phyloP scores from a whole-genome alignment of 2,329 filamentous ascomycete species.

The Cladosporium velox region DNA sequence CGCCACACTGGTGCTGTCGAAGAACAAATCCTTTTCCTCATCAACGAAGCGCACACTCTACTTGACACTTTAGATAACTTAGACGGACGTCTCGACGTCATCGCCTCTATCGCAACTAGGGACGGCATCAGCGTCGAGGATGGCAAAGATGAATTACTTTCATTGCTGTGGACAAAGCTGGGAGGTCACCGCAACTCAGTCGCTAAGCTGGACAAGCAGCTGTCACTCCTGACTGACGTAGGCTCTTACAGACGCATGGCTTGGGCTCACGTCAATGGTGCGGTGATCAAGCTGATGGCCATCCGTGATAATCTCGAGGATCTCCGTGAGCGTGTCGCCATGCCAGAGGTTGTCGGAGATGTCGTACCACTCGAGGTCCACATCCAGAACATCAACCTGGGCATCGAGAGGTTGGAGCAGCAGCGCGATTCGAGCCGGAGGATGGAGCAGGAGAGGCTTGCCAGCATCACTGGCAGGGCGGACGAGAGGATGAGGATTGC shows the following conservation, averaged over 20 bases:
- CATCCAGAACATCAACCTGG: constrained; percentile 71
- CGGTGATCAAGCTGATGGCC: constrained; percentile 71
- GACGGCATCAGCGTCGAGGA: constrained; percentile 62
- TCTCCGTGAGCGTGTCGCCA: constrained; percentile 68
- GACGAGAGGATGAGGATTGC: constrained; percentile 22
- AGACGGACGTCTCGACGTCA: constrained; percentile 68
- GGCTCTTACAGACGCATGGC: constrained; percentile 65
- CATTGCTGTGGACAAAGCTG: constrained; percentile 71
- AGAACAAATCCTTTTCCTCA: constrained; percentile 67
- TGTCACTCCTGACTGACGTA: constrained; percentile 67
- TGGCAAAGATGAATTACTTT: constrained; percentile 66
- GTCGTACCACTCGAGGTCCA: constrained; percentile 69
- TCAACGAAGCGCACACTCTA: constrained; percentile 69
- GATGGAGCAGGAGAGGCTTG: constrained; percentile 34
- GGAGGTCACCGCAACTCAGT: constrained; percentile 67
- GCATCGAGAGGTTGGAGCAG: constrained; percentile 69
- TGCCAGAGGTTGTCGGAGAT: constrained; percentile 61
- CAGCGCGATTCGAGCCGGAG: constrained; percentile 55
- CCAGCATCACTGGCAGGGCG: constrained; percentile 27
- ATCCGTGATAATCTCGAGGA: constrained; percentile 72
- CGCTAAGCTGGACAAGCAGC: constrained; percentile 63
- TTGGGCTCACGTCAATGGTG: constrained; percentile 66
- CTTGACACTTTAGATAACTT: constrained; percentile 66
- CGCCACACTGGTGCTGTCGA: constrained; percentile 70
- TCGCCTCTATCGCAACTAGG: constrained; percentile 67